phyloP scores from a whole-genome alignment of 2,329 filamentous ascomycete species.

The Clonostachys rhizophaga region DNA sequence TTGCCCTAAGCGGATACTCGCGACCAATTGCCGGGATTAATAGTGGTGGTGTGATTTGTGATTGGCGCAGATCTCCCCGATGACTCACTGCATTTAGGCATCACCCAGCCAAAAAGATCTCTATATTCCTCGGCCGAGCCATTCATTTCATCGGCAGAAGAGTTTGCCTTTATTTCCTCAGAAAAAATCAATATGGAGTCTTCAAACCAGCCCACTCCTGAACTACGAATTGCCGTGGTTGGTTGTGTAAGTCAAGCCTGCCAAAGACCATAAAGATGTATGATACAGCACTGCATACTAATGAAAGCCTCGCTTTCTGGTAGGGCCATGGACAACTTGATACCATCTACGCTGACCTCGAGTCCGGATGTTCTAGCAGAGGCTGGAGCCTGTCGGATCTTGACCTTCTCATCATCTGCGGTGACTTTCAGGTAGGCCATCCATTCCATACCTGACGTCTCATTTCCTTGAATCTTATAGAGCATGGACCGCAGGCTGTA shows the following conservation, averaged over 20 bases:
- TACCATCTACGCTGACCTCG: slow-evolving; percentile 81
- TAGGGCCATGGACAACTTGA: slow-evolving; percentile 90
- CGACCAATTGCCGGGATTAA: no score
- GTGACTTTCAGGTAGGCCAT: slow-evolving; percentile 76
- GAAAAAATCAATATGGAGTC: no score
- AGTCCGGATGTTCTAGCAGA: slow-evolving; percentile 61
- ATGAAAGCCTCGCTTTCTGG: neutral
- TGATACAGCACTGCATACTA: neutral
- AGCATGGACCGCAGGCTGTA: slow-evolving; percentile 52
- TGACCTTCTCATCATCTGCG: slow-evolving; percentile 89
- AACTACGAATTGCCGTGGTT: neutral
- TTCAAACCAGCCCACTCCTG: no score
- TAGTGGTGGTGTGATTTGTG: no score
- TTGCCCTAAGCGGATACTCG: no score
- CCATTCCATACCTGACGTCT: neutral
- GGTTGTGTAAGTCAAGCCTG: neutral
- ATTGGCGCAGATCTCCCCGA: no score
- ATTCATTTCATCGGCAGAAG: no score
- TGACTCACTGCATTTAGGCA: no score
- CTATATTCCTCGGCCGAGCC: no score
- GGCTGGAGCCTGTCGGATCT: slow-evolving; percentile 65
- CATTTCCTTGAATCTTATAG: neutral
- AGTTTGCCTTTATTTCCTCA: no score
- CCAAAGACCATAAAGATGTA: neutral
- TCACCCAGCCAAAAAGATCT: no score